phyloP scores from a whole-genome alignment of 2,329 filamentous ascomycete genomes.

The Emergomyces africanus region DNA sequence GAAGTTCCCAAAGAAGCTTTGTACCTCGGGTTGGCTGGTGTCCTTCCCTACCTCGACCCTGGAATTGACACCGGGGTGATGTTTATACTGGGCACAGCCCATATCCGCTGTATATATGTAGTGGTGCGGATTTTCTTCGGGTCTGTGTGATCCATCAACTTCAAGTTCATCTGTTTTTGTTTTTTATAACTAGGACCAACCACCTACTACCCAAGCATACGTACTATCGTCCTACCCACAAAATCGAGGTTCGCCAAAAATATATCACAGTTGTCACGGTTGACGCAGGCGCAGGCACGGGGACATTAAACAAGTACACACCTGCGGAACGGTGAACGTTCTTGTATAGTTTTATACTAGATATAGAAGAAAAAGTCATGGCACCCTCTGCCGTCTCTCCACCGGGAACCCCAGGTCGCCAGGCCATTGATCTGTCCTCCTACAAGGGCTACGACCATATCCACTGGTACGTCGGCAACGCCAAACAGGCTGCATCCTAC shows the following conservation, averaged over 20 bases:
- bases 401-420: slow-evolving; percentile 17
- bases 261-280: not conserved
- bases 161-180: no score
- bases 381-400: slow-evolving; percentile 16
- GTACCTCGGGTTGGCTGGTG: slow-evolving; percentile 59
- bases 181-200: no score
- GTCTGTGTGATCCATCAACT: no score
- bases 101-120: no score
- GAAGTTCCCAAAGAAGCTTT: slow-evolving; percentile 56
- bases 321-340: not conserved
- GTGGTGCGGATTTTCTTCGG: no score
- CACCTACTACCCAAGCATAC: no score
- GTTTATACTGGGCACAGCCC: no score
- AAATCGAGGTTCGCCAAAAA: not conserved
- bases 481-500: slow-evolving; percentile 84
- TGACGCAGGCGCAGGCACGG: not conserved
- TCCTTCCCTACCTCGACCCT: slow-evolving; percentile 76
- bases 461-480: slow-evolving; percentile 94
- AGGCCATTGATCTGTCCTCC: slow-evolving; percentile 19
- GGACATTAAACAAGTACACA: not conserved
- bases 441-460: slow-evolving; percentile 83
- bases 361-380: not conserved
- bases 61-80: no score
- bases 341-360: no score
- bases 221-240: not conserved